Percentiles rank a stretch among this genome's conserved stretches.
Evolutionary conservation across 2,329 filamentous ascomycete species (phyloP).

Genomic region (Colletotrichum melonis): DNA sequence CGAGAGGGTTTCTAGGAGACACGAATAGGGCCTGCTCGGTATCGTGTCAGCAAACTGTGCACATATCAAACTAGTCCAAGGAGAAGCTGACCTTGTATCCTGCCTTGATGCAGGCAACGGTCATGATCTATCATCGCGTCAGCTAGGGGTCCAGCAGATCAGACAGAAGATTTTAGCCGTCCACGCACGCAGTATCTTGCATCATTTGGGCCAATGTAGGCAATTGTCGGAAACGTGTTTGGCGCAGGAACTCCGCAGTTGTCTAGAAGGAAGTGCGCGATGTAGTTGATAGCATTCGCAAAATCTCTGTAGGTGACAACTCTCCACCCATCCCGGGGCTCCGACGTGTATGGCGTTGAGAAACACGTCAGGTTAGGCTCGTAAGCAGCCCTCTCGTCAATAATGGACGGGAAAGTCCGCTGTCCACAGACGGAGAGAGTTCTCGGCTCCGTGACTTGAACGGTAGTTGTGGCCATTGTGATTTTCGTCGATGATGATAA

Average conservation of each 20-base stretch:
- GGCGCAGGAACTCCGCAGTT: constrained; percentile 42
- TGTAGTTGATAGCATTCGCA: constrained; percentile 52
- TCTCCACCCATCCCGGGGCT: constrained; percentile 54
- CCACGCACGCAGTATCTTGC: constrained; percentile 45
- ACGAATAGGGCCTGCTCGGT: constrained; percentile 52
- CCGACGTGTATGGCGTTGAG: constrained; percentile 46
- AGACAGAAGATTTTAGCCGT: not conserved
- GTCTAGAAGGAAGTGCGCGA: constrained; percentile 47
- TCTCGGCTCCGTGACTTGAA: constrained; percentile 1
- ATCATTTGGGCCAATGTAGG: constrained; percentile 59
- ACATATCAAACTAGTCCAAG: constrained; percentile 47
- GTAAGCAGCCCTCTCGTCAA: constrained; percentile 49
- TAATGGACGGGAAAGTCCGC: constrained; percentile 50
- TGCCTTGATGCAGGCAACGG: constrained; percentile 51
- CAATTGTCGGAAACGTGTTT: constrained; percentile 50
- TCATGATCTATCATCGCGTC: constrained; percentile 37
- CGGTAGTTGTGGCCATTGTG: constrained; percentile 14
- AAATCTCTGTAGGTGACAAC: constrained; percentile 49
- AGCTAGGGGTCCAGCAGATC: not conserved
- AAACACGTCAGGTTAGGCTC: constrained; percentile 49
- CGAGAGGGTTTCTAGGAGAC: constrained; percentile 57
- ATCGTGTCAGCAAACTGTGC: constrained; percentile 6
- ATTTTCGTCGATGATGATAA: not conserved
- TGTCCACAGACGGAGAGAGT: not conserved
- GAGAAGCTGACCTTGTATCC: constrained; percentile 40